phyloP scores from a whole-genome alignment of 2,329 filamentous ascomycete species.

The Cladosporium cucumerinum region DNA sequence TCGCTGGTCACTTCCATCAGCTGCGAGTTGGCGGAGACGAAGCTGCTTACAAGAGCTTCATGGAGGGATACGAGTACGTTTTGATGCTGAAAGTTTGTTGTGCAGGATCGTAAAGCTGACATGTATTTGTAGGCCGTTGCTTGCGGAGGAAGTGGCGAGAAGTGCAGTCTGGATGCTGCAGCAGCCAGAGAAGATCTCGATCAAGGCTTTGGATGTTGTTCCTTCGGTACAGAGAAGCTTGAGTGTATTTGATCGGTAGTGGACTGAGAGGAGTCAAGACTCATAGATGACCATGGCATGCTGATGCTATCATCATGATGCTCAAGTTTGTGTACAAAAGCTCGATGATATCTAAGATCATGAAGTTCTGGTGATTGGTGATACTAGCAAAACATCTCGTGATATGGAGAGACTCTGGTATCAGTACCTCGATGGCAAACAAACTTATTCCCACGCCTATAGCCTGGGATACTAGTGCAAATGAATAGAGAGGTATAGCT shows the following conservation, averaged over 20 bases:
- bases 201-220: conserved; percentile 50
- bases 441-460: background rate
- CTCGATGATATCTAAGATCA: too few species aligned
- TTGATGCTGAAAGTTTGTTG: background rate
- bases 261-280: conserved; percentile 27
- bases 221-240: conserved; percentile 42
- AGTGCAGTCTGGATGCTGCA: conserved; percentile 44
- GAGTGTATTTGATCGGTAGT: conserved; percentile 37
- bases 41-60: conserved; percentile 42
- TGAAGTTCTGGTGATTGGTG: background rate
- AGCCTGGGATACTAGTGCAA: background rate
- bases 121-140: conserved; percentile 31
- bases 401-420: background rate
- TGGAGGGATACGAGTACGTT: conserved; percentile 41
- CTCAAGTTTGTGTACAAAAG: background rate
- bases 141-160: conserved; percentile 44
- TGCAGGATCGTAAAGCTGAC: background rate
- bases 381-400: background rate
- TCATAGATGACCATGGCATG: background rate
- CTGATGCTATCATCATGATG: background rate
- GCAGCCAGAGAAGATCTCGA: conserved; percentile 39
- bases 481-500: background rate
- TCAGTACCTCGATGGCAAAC: background rate
- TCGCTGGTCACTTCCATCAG: conserved; percentile 49
- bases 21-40: conserved; percentile 46